These are phyloP conservation scores for Wickerhamomyces sp. DNA, from an alignment of 1,139 yeast species.

Conservation along the genomic window DNA sequence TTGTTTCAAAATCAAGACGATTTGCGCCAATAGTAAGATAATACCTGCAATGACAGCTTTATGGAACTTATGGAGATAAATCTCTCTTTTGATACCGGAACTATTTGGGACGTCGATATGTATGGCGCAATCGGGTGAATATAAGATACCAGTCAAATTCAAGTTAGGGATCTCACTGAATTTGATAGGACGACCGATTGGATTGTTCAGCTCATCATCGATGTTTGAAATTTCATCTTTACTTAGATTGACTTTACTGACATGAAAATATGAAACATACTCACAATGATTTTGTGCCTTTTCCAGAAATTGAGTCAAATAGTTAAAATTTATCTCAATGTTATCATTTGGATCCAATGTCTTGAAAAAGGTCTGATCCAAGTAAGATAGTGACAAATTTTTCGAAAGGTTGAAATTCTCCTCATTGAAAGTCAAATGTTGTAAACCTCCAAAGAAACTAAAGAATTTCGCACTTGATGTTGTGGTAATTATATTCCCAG, in stretches of 20 bases:
- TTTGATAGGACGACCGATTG: conserved; percentile 69
- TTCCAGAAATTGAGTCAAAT: conserved; percentile 16
- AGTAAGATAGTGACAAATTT: conserved; percentile 33
- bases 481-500: conserved; percentile 62
- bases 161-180: conserved; percentile 50
- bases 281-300: conserved; percentile 56
- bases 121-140: conserved; percentile 88
- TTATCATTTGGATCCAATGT: conserved; percentile 8
- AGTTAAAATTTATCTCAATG: conserved; percentile 20
- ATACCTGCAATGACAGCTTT: conserved; percentile 45
- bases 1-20: conserved; percentile 52
- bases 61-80: conserved; percentile 39
- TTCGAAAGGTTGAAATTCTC: conserved; percentile 38
- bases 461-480: conserved; percentile 71
- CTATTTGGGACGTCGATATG: conserved; percentile 38
- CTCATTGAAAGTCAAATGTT: conserved; percentile 48
- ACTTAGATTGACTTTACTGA: conserved; percentile 53
- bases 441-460: conserved; percentile 55
- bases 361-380: conserved; percentile 34
- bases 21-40: conserved; percentile 42
- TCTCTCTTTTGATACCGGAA: conserved; percentile 56
- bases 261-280: conserved; percentile 60
- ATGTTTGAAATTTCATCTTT: conserved; percentile 50
- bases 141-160: conserved; percentile 52
- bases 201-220: conserved; percentile 66